These are phyloP conservation scores for Limnomonas spitsbergensis DNA, from an alignment of 139 green algal genomes.

Conservation along the genomic window DNA sequence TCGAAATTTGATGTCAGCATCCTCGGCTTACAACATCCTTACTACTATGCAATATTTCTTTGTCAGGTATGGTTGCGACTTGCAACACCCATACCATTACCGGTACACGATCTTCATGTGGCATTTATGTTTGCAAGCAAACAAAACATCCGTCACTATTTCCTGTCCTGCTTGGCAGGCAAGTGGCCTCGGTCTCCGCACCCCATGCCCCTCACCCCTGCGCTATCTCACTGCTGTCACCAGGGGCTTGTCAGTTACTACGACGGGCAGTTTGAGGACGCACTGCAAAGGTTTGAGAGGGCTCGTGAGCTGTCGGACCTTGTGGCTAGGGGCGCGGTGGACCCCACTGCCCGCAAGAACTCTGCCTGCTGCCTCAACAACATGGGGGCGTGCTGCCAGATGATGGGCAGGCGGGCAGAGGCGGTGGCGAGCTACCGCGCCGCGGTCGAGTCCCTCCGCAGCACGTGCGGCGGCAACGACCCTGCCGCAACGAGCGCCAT, in stretches of 20 bases:
- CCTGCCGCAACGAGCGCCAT: not conserved
- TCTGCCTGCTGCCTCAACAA: slow-evolving; percentile 38
- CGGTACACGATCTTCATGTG: no score
- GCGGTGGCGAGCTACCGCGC: not conserved
- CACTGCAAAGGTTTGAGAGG: slow-evolving; percentile 26
- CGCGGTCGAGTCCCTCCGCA: not conserved
- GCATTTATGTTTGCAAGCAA: no score
- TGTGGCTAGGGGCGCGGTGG: slow-evolving; percentile 15
- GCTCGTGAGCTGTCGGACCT: slow-evolving; percentile 28
- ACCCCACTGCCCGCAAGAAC: slow-evolving; percentile 21
- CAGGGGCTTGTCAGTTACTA: not conserved
- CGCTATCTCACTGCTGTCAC: not conserved
- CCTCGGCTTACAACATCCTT: slow-evolving; percentile 30
- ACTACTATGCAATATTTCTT: slow-evolving; percentile 32
- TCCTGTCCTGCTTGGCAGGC: no score
- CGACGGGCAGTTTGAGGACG: slow-evolving; percentile 19
- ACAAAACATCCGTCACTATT: no score
- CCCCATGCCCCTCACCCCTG: no score
- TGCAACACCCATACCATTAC: not conserved
- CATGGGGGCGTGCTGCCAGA: slow-evolving; percentile 19
- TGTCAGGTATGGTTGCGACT: slow-evolving; percentile 5
- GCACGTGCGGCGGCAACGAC: not conserved
- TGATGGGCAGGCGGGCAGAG: not conserved
- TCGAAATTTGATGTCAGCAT: slow-evolving; percentile 21
- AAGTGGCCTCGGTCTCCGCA: no score